These are phyloP conservation scores for Candida qinlingensis DNA, from an alignment of 805 yeast species.

Conservation along the genomic window DNA sequence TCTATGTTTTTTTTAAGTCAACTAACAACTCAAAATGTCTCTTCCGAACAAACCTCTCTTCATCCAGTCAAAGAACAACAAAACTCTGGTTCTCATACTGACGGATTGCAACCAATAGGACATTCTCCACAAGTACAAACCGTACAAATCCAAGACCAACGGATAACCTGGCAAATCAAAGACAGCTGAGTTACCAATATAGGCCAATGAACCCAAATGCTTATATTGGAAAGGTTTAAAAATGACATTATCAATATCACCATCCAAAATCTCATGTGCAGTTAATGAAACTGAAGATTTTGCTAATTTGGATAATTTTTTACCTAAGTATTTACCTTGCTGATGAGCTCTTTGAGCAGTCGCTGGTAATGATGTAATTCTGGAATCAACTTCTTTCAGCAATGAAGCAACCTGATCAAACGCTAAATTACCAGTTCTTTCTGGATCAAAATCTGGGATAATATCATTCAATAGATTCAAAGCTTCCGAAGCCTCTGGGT, in stretches of 20 bases:
- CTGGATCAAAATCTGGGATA: constrained; percentile 46
- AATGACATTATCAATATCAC: constrained; percentile 51
- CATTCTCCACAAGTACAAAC: constrained; percentile 72
- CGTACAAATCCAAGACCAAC: constrained; percentile 59
- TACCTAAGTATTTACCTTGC: constrained; percentile 63
- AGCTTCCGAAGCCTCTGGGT: constrained; percentile 57
- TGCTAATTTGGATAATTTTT: constrained; percentile 50
- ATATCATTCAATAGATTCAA: constrained; percentile 44
- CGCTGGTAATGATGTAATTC: constrained; percentile 64
- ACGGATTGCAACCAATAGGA: constrained; percentile 67
- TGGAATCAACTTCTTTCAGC: constrained; percentile 51
- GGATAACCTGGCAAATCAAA: constrained; percentile 59
- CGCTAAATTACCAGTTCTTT: constrained; percentile 43
- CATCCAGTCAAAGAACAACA: constrained; percentile 63
- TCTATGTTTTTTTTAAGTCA: neutral
- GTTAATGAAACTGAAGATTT: constrained; percentile 38
- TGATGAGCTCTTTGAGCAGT: constrained; percentile 73
- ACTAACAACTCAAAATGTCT: constrained; percentile 32
- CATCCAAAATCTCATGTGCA: constrained; percentile 42
- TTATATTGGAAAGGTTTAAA: constrained; percentile 55
- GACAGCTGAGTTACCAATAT: constrained; percentile 66
- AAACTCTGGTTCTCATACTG: constrained; percentile 55
- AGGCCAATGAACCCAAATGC: constrained; percentile 64
- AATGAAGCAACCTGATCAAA: constrained; percentile 46
- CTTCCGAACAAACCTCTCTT: constrained; percentile 56